phyloP scores from a whole-genome alignment of 2,329 filamentous ascomycete species.

The Oidium heveae region DNA sequence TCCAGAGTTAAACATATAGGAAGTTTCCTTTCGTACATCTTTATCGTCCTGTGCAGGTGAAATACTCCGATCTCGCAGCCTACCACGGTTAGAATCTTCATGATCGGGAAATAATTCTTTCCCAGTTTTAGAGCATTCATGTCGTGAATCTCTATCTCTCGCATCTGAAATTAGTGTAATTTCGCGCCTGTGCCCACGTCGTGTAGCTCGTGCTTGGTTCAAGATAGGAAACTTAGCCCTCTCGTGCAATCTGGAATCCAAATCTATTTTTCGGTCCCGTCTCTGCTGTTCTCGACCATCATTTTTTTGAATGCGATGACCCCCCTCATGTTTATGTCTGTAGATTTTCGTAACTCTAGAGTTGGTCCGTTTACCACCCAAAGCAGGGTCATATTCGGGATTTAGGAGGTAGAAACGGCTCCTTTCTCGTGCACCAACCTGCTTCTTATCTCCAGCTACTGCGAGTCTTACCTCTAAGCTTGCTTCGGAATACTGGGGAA shows the following conservation, averaged over 20 bases:
- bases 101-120: slow-evolving; percentile 38
- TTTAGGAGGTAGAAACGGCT: slow-evolving; percentile 87
- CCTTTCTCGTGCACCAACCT: slow-evolving; percentile 47
- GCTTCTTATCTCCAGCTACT: slow-evolving; percentile 54
- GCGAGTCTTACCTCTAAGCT: slow-evolving; percentile 50
- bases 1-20: slow-evolving; percentile 10
- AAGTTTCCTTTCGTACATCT: too few species aligned
- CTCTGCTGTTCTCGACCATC: slow-evolving; percentile 19
- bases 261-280: slow-evolving; percentile 14
- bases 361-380: slow-evolving; percentile 34
- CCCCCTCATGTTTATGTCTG: slow-evolving; percentile 27
- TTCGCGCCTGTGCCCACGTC: too few species aligned
- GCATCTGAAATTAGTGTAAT: too few species aligned
- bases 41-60: slow-evolving; percentile 6
- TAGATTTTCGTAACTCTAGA: slow-evolving; percentile 25
- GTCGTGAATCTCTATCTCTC: background rate
- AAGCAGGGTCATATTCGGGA: slow-evolving; percentile 66
- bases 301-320: slow-evolving; percentile 17
- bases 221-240: too few species aligned
- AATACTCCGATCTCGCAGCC: slow-evolving; percentile 13
- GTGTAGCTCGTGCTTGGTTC: too few species aligned
- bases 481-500: slow-evolving; percentile 41
- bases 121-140: slow-evolving; percentile 3
- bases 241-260: too few species aligned
- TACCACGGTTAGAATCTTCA: slow-evolving; percentile 10